Evolutionary conservation across 2,329 filamentous ascomycete species (phyloP).

Genomic region (Leptoxyphium fumago): DNA sequence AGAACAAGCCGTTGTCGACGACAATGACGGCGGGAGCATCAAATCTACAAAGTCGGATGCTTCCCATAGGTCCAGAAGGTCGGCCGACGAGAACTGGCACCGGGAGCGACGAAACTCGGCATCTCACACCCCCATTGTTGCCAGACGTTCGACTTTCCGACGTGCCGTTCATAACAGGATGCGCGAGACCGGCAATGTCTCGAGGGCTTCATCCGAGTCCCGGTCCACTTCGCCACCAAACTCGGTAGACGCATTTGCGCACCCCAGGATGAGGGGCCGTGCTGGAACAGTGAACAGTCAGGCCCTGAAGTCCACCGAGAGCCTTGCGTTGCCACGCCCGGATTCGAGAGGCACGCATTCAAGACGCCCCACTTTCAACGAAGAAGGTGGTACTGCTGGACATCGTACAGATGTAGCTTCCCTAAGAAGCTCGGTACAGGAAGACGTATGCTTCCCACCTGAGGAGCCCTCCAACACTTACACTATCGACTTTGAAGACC

Average conservation of each 20-base stretch:
- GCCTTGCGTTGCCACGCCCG: constrained; percentile 52
- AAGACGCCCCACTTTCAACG: constrained; percentile 44
- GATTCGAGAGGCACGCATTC: constrained; percentile 52
- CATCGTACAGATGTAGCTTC: constrained; percentile 45
- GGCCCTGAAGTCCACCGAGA: constrained; percentile 34
- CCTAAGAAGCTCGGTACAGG: constrained; percentile 59
- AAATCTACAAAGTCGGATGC: constrained; percentile 33
- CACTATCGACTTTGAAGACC: constrained; percentile 79
- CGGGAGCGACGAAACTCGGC: constrained; percentile 11
- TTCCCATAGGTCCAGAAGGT: constrained; percentile 22
- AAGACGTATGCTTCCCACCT: constrained; percentile 81
- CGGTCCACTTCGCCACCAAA: constrained; percentile 80
- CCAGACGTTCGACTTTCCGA: constrained; percentile 29
- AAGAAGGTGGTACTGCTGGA: constrained; percentile 41
- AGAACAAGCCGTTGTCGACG: constrained; percentile 71
- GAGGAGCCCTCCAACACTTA: constrained; percentile 65
- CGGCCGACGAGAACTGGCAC: constrained; percentile 20
- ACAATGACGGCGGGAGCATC: constrained; percentile 36
- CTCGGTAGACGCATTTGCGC: constrained; percentile 93
- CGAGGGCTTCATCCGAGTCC: constrained; percentile 30
- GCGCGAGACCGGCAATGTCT: constrained; percentile 7
- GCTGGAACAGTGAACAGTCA: constrained; percentile 50
- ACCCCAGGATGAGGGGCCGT: constrained; percentile 71
- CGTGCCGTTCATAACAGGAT: constrained; percentile 17
- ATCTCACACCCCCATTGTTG: constrained; percentile 21